Base-by-base conservation (phyloP, 192 early-diverging fungal genomes). In the Rhizophlyctis rosea region DNA sequence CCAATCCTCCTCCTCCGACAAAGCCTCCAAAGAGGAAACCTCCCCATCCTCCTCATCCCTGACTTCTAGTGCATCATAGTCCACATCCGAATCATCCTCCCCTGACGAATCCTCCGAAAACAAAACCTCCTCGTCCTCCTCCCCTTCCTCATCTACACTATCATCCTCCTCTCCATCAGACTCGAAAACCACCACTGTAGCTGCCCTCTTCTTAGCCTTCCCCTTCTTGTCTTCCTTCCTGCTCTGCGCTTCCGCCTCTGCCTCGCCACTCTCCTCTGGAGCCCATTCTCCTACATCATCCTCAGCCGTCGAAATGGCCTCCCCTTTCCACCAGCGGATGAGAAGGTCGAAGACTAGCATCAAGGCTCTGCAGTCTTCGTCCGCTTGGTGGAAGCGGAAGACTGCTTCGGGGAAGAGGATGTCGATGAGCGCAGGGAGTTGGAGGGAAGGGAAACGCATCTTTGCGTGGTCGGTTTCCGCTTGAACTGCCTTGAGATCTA, bases 301-400 rank as follows among this genome's bases (percentile, higher is more conserved):
- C 44, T n/a, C 44, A n/a, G 44, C n/a, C 44, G 11, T 47, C 44
- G 9, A 47, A 47, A 47, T 47, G n/a, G 9, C 44, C 11, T n/a
- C n/a, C 44, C 44, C 9, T n/a, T 47, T 47, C 44, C n/a, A 9
- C 44, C n/a, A n/a, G n/a, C n/a, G n/a, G n/a, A n/a, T n/a, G n/a
- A n/a, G n/a, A n/a, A n/a, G n/a, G n/a, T n/a, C n/a, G n/a, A n/a
- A n/a, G n/a, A n/a, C n/a, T n/a, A n/a, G n/a, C n/a, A n/a, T n/a
- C n/a, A n/a, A n/a, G n/a, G n/a, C n/a, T n/a, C n/a, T n/a, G n/a
- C n/a, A n/a, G n/a, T n/a, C n/a, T n/a, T n/a, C n/a, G n/a, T n/a
- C n/a, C n/a, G n/a, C n/a, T 76, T 96, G 1, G 91, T 90, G 9
- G 94, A 96, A 67, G 95, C 95, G 28, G 93, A 96, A 66, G 95